A percentile compares a stretch with the other conserved stretches of the same genome.
These are phyloP conservation scores for Exophiala lecanii-corni DNA, from an alignment of 2,329 filamentous ascomycete genomes.

Conservation along the genomic window DNA sequence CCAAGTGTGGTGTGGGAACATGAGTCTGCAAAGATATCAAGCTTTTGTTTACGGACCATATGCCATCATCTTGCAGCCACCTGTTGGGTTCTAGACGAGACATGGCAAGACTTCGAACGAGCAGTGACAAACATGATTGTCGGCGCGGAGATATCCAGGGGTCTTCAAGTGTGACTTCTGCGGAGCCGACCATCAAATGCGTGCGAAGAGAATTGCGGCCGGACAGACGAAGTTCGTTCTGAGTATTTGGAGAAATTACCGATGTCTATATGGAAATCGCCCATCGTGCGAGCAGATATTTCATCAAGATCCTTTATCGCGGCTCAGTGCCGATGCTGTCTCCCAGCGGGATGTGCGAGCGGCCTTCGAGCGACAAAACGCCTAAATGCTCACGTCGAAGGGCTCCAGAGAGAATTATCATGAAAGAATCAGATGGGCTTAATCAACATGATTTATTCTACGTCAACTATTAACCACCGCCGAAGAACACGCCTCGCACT, in stretches of 20 bases:
- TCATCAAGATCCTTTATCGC: slow-evolving; percentile 9
- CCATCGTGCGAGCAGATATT: slow-evolving; percentile 16
- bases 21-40: not conserved
- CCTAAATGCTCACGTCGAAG: not conserved
- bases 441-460: no score
- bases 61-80: not conserved
- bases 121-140: slow-evolving; percentile 9
- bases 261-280: slow-evolving; percentile 13
- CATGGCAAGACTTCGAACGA: slow-evolving; percentile 10
- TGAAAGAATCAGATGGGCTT: no score
- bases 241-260: slow-evolving; percentile 18
- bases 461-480: no score
- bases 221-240: slow-evolving; percentile 12
- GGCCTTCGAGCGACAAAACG: slow-evolving; percentile 11
- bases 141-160: slow-evolving; percentile 10
- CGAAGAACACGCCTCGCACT: no score
- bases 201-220: slow-evolving; percentile 4
- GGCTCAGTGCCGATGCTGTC: slow-evolving; percentile 9
- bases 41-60: not conserved
- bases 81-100: not conserved
- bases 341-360: slow-evolving; percentile 15
- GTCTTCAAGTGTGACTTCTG: slow-evolving; percentile 19
- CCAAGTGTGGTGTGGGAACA: not conserved
- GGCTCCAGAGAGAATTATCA: no score
- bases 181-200: slow-evolving; percentile 12